Percentiles rank a stretch among this genome's conserved stretches.
Evolutionary conservation across 805 yeast genomes (phyloP).

Genomic region (Metschnikowia shivogae): DNA sequence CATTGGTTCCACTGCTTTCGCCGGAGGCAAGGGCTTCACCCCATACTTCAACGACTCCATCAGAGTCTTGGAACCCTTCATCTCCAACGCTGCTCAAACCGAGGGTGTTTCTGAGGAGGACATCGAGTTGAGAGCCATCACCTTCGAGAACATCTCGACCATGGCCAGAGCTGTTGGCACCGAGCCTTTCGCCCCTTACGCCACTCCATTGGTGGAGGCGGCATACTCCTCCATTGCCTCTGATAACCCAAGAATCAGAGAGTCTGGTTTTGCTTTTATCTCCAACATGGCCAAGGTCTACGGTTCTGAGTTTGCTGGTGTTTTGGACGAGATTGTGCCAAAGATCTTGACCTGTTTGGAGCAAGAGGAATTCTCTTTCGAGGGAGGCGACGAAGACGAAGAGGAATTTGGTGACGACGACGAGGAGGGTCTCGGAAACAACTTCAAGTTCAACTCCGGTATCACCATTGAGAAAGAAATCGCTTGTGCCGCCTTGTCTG

Average conservation of each 20-base stretch:
- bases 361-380: slow-evolving; percentile 78
- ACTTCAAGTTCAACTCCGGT: slow-evolving; percentile 87
- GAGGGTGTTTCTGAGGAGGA: slow-evolving; percentile 86
- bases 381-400: slow-evolving; percentile 46
- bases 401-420: slow-evolving; percentile 49
- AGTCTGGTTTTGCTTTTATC: slow-evolving; percentile 90
- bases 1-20: slow-evolving; percentile 94
- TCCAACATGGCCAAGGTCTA: slow-evolving; percentile 93
- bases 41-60: slow-evolving; percentile 86
- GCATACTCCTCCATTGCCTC: slow-evolving; percentile 76
- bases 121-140: slow-evolving; percentile 83
- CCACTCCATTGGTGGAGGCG: slow-evolving; percentile 83
- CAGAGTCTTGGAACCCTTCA: slow-evolving; percentile 75
- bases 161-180: slow-evolving; percentile 97
- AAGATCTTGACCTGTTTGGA: slow-evolving; percentile 77
- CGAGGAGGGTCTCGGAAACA: slow-evolving; percentile 63
- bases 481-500: slow-evolving; percentile 86
- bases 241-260: slow-evolving; percentile 82
- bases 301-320: slow-evolving; percentile 83
- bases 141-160: slow-evolving; percentile 90
- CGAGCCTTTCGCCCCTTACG: slow-evolving; percentile 78
- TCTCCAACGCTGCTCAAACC: slow-evolving; percentile 59
- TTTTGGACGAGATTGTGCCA: slow-evolving; percentile 78
- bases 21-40: slow-evolving; percentile 81
- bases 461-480: slow-evolving; percentile 93